phyloP scores from a whole-genome alignment of 2,329 filamentous ascomycete species.

The Colletotrichum horii region DNA sequence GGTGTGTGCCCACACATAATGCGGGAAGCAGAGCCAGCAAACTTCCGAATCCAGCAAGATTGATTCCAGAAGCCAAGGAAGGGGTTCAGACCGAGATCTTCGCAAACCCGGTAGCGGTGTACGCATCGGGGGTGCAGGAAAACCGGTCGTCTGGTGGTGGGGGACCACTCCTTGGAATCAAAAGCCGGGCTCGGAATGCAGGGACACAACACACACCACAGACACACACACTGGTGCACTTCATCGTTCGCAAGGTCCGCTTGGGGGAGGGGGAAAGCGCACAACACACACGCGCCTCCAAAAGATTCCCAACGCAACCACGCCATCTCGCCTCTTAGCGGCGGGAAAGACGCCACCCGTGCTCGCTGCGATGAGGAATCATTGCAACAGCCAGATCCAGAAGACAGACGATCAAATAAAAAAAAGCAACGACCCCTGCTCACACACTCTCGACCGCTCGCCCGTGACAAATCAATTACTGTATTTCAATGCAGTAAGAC shows the following conservation, averaged over 20 bases:
- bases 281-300: not conserved
- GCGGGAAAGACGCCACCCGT: conserved; percentile 5
- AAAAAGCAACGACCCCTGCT: not conserved
- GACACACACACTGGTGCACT: not conserved
- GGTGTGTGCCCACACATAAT: not conserved
- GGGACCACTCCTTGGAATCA: not conserved
- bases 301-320: not conserved
- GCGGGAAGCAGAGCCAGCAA: not conserved
- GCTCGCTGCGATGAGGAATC: conserved; percentile 10
- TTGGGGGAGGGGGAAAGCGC: not conserved
- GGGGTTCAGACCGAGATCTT: not conserved
- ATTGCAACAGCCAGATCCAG: not conserved
- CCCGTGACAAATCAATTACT: not conserved
- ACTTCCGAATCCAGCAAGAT: not conserved
- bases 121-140: not conserved
- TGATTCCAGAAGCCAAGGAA: conserved; percentile 17
- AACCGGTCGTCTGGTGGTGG: not conserved
- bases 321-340: conserved; percentile 6
- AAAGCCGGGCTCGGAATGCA: not conserved
- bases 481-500: not conserved
- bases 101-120: not conserved
- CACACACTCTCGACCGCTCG: not conserved
- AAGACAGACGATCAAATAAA: not conserved
- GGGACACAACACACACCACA: not conserved
- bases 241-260: not conserved